phyloP scores from a whole-genome alignment of 225 moss, liverwort and hornwort genomes.

The Takakia lepidozioides region DNA sequence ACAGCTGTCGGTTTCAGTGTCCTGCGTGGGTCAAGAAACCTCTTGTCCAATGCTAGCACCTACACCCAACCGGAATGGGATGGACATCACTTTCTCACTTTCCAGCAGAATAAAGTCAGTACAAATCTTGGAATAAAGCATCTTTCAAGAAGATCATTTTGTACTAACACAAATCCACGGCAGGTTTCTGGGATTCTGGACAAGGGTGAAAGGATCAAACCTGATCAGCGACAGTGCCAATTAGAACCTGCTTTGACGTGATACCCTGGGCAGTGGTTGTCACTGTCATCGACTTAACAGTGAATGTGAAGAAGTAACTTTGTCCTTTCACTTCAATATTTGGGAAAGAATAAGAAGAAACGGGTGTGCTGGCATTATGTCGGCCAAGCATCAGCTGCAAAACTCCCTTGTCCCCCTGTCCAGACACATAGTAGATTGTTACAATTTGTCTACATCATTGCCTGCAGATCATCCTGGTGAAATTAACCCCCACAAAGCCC shows the following conservation, averaged over 20 bases:
- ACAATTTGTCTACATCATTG: background rate
- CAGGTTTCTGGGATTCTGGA: no score
- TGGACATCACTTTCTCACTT: no score
- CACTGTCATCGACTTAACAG: conserved; percentile 77
- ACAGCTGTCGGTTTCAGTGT: conserved; percentile 64
- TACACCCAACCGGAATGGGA: no score
- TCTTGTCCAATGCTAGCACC: conserved; percentile 93
- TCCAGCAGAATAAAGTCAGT: no score
- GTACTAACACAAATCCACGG: no score
- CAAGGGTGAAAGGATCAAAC: no score
- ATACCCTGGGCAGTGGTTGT: conserved; percentile 87
- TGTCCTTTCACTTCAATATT: conserved; percentile 77
- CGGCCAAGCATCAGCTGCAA: conserved; percentile 79
- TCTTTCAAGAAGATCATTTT: no score
- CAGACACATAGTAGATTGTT: conserved; percentile 1
- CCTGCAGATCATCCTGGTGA: background rate
- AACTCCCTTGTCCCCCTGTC: conserved; percentile 83
- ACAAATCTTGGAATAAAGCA: no score
- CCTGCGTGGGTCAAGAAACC: conserved; percentile 86
- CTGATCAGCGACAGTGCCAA: conserved; percentile 90
- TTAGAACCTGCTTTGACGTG: conserved; percentile 74
- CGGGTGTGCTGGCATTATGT: conserved; percentile 71
- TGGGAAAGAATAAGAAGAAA: conserved; percentile 68
- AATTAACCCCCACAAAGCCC: no score
- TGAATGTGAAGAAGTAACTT: conserved; percentile 82